Conservation (phyloP, 2,329 filamentous ascomycete genomes). For the Colletotrichum melonis region DNA sequence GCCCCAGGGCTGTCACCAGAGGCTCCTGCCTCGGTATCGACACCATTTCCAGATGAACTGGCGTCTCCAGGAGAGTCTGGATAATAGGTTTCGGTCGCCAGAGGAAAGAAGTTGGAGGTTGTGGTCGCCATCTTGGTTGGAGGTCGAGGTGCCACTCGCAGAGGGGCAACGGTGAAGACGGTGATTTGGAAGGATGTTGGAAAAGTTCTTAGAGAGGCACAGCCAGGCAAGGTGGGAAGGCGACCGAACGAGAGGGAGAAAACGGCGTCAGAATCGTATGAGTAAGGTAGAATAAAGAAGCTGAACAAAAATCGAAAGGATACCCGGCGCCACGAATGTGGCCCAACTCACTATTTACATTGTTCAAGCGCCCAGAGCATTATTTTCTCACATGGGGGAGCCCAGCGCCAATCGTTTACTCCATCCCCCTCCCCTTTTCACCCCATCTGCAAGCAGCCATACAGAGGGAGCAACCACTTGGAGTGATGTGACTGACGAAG, state of each 20-base stretch:
- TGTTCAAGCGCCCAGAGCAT: constrained; percentile 10
- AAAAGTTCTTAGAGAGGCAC: neutral
- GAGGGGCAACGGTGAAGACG: constrained; percentile 3
- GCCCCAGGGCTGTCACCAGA: constrained; percentile 70
- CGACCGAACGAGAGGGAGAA: neutral
- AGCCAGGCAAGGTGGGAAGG: neutral
- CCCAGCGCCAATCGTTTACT: constrained; percentile 14
- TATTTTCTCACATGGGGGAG: neutral
- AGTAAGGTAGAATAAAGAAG: constrained; percentile 32
- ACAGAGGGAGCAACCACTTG: neutral
- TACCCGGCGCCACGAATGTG: constrained; percentile 36
- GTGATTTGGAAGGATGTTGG: neutral
- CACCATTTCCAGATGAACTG: constrained; percentile 48
- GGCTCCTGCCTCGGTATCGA: constrained; percentile 71
- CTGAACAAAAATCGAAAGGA: constrained; percentile 35
- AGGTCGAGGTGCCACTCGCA: constrained; percentile 9
- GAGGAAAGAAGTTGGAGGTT: constrained; percentile 52
- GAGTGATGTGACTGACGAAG: neutral
- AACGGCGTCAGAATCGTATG: constrained; percentile 33
- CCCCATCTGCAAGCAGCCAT: neutral
- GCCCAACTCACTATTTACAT: constrained; percentile 36
- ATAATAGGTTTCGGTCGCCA: constrained; percentile 54
- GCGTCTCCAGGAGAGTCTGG: constrained; percentile 47
- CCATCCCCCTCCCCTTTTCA: neutral
- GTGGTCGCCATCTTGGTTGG: constrained; percentile 51